Conservation (phyloP, 2,329 filamentous ascomycete species). For the Alternaria incomplexa region DNA sequence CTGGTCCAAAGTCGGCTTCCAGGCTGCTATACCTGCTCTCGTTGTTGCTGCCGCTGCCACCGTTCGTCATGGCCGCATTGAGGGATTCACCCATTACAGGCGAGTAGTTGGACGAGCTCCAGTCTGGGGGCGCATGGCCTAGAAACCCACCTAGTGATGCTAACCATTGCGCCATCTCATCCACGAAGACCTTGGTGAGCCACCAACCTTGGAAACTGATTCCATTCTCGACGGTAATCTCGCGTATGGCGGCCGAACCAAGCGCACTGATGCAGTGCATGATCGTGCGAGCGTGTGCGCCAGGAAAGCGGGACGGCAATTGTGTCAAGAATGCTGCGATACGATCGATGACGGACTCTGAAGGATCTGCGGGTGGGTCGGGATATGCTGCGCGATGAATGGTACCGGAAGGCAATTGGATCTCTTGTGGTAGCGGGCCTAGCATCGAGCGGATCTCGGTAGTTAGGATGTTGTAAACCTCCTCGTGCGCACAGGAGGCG, state of each 20-base stretch:
- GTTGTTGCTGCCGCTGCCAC: constrained; percentile 46
- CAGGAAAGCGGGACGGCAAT: constrained; percentile 74
- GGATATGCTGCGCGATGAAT: constrained; percentile 39
- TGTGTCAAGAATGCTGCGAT: constrained; percentile 76
- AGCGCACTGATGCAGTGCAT: constrained; percentile 78
- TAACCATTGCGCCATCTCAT: constrained; percentile 91
- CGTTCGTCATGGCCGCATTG: constrained; percentile 39
- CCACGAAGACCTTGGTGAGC: constrained; percentile 94
- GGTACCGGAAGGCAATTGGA: constrained; percentile 67
- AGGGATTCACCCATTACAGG: constrained; percentile 40
- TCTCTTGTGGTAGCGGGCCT: constrained; percentile 69
- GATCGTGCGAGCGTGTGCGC: constrained; percentile 73
- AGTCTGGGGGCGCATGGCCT: constrained; percentile 52
- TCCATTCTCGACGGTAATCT: constrained; percentile 78
- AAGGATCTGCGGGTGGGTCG: constrained; percentile 33
- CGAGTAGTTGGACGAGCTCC: constrained; percentile 33
- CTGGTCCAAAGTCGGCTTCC: constrained; percentile 45
- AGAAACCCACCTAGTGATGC: constrained; percentile 91
- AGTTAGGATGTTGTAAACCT: constrained; percentile 62
- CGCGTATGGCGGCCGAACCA: constrained; percentile 77
- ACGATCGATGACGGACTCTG: constrained; percentile 70
- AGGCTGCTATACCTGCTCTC: constrained; percentile 49
- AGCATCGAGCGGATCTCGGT: constrained; percentile 73
- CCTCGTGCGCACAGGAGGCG: constrained; percentile 57
- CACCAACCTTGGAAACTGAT: constrained; percentile 90